These are phyloP conservation scores for Gremmenia infestans DNA, from an alignment of 2,329 filamentous ascomycete genomes.

Conservation along the genomic window DNA sequence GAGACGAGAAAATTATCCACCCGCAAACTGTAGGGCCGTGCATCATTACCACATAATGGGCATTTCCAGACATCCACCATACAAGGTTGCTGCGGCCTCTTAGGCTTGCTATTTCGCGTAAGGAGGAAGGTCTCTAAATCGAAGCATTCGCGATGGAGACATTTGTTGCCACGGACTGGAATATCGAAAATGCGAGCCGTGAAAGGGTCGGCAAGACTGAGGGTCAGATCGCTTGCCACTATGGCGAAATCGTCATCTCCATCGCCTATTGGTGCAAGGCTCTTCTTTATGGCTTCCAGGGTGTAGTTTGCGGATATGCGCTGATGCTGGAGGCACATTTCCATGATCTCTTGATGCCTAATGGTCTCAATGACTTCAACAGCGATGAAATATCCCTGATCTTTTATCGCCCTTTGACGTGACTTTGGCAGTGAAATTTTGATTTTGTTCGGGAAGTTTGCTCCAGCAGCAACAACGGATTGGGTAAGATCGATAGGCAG, in stretches of 20 bases:
- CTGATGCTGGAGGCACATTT: slow-evolving; percentile 35
- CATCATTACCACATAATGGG: slow-evolving; percentile 75
- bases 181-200: slow-evolving; percentile 58
- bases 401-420: slow-evolving; percentile 30
- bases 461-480: slow-evolving; percentile 29
- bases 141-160: slow-evolving; percentile 81
- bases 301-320: slow-evolving; percentile 44
- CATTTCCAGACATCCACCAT: slow-evolving; percentile 76
- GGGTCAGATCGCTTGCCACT: slow-evolving; percentile 50
- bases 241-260: slow-evolving; percentile 62
- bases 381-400: slow-evolving; percentile 54
- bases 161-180: slow-evolving; percentile 66
- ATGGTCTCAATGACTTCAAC: slow-evolving; percentile 64
- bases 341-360: slow-evolving; percentile 39
- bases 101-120: slow-evolving; percentile 49
- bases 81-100: slow-evolving; percentile 46
- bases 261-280: slow-evolving; percentile 36
- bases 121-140: slow-evolving; percentile 78
- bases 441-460: slow-evolving; percentile 13
- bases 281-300: slow-evolving; percentile 50
- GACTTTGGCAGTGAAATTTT: slow-evolving; percentile 20
- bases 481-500: slow-evolving; percentile 69
- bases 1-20: slow-evolving; percentile 69
- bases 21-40: slow-evolving; percentile 64
- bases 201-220: slow-evolving; percentile 65